Evolutionary conservation across 768 basidiomycete species (phyloP).

Genomic region (Pulveroboletus sp.): DNA sequence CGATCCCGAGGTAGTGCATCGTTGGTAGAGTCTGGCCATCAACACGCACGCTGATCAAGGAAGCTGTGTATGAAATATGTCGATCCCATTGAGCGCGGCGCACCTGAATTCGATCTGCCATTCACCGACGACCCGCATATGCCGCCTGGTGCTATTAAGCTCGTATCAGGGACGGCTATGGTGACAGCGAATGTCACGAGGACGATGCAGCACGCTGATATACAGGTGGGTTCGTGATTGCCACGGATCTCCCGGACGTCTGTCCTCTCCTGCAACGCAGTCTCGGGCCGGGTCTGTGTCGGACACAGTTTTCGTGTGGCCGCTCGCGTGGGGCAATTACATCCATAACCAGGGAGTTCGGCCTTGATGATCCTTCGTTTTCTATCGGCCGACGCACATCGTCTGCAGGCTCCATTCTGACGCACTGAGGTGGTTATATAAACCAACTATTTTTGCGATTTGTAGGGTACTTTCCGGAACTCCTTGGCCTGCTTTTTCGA

Average conservation of each 20-base stretch:
- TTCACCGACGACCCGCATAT: slow-evolving; percentile 28
- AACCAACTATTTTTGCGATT: no score
- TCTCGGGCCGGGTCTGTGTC: slow-evolving; percentile 12
- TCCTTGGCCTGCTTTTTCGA: slow-evolving; percentile 72
- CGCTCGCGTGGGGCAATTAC: slow-evolving; percentile 68
- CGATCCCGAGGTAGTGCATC: slow-evolving; percentile 74
- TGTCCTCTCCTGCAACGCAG: slow-evolving; percentile 46
- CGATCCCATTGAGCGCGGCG: slow-evolving; percentile 23
- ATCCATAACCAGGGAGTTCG: slow-evolving; percentile 40
- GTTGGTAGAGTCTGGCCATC: slow-evolving; percentile 73
- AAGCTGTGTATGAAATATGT: slow-evolving; percentile 62
- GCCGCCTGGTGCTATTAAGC: slow-evolving; percentile 53
- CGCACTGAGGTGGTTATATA: no score
- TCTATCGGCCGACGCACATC: slow-evolving; percentile 51
- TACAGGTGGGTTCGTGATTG: slow-evolving; percentile 34
- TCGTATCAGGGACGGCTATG: slow-evolving; percentile 76
- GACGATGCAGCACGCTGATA: slow-evolving; percentile 28
- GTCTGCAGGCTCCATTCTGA: slow-evolving; percentile 83
- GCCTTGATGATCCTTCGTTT: slow-evolving; percentile 5
- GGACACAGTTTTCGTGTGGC: slow-evolving; percentile 37
- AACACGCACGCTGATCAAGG: slow-evolving; percentile 43
- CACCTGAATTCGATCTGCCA: slow-evolving; percentile 52
- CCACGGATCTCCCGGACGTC: slow-evolving; percentile 80
- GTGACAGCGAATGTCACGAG: slow-evolving; percentile 49
- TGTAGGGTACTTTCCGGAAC: slow-evolving; percentile 78